Evolutionary conservation across 2,329 filamentous ascomycete species (phyloP), one percentile per base, ranked within the genome.

Genomic region (Emmonsia crescens): DNA sequence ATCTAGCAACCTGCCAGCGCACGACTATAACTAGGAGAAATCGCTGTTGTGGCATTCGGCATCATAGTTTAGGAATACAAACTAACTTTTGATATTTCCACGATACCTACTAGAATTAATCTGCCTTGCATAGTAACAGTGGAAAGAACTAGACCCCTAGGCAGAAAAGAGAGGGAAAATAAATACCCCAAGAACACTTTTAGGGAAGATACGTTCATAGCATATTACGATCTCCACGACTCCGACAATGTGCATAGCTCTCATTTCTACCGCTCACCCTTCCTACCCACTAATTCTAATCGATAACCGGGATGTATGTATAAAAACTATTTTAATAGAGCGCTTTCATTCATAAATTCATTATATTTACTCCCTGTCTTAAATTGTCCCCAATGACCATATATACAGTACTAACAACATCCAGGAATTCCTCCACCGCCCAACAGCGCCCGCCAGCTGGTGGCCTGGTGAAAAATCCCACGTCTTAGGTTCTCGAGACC

Each of bases 181-280:
- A 54, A 57, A 19, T n/a, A 44, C 24, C 5, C 9, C 38, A 27
- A 27, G 27, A 33, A 16, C 52, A 10, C 2, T 16, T 40, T 56
- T 19, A 40, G n/a, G n/a, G 52, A 36, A 40, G 21, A 21, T 38
- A 29, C 49, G 19, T 31, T 16, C 16, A 56, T 56, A 38, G n/a
- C 33, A 36, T n/a, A 42, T 16, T 46, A 46, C 40, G 5, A 27
- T 46, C 14, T 2, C 12, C 12, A 33, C 33, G 5, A 19, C 8
- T 12, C 31, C 49, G 19, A 40, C 40, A 29, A 92, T 92, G 89
- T 92, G 89, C 72, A 91, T 92, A 75, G 86, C 85, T 57, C 78
- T 92, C 54, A 78, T 90, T 62, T 89, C 88, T 31, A 92, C 88
- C 21, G 82, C 86, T 54, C 89, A 92, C 71, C 89, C 89, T 10